Percentiles rank a stretch among this genome's conserved stretches.
Evolutionary conservation across 768 basidiomycete genomes (phyloP).

Genomic region (Hericium rajendrae): DNA sequence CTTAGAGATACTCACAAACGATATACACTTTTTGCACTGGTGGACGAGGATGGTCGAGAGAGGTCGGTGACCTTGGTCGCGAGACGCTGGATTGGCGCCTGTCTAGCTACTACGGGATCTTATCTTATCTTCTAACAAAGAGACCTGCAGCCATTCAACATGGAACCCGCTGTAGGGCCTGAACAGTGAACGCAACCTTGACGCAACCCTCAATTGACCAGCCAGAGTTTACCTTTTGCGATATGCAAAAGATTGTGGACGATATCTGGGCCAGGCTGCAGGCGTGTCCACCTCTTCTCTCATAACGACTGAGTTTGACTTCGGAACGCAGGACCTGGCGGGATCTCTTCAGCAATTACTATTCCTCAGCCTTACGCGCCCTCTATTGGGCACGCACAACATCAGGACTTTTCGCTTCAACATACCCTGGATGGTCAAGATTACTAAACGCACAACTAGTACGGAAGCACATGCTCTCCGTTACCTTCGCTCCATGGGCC

Average conservation of each 20-base stretch:
- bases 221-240: too few species aligned
- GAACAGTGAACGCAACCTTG: too few species aligned
- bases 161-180: too few species aligned
- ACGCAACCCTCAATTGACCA: too few species aligned
- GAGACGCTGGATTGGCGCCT: too few species aligned
- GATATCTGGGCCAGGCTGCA: neutral
- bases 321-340: neutral
- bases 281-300: neutral
- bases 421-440: neutral
- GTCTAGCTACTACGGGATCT: too few species aligned
- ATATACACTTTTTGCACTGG: too few species aligned
- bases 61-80: too few species aligned
- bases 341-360: neutral
- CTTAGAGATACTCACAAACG: too few species aligned
- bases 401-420: neutral
- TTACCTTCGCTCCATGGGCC: neutral
- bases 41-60: too few species aligned
- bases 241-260: neutral
- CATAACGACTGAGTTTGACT: neutral
- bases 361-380: neutral
- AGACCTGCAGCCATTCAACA: too few species aligned
- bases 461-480: neutral
- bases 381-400: neutral
- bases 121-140: too few species aligned
- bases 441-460: neutral